Evolutionary conservation across 768 basidiomycete species (phyloP).

Genomic region (Gelatoporia subvermispora): DNA sequence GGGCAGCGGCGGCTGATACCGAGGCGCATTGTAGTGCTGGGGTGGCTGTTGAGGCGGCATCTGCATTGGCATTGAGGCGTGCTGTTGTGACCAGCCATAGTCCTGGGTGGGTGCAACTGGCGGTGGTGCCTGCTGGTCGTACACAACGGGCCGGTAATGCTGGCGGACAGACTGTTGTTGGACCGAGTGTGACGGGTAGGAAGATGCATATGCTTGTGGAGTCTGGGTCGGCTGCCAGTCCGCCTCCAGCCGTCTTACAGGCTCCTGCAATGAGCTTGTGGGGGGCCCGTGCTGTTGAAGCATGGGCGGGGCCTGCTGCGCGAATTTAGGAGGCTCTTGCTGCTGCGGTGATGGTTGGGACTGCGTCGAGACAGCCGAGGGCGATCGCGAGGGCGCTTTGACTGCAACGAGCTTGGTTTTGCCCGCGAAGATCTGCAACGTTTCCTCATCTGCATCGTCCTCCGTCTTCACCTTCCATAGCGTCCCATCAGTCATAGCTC

Average conservation of each 20-base stretch:
- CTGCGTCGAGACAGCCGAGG: neutral
- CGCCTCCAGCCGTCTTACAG: slow-evolving; percentile 1
- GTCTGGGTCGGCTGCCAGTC: slow-evolving; percentile 5
- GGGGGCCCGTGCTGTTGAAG: slow-evolving; percentile 5
- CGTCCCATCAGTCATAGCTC: slow-evolving; percentile 30
- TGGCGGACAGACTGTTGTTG: too few species aligned
- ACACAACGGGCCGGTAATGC: too few species aligned
- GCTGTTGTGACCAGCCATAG: slow-evolving; percentile 2
- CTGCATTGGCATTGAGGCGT: slow-evolving; percentile 11
- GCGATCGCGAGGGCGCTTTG: slow-evolving; percentile 28
- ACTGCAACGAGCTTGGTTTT: slow-evolving; percentile 57
- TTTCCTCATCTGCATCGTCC: slow-evolving; percentile 45
- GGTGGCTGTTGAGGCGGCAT: slow-evolving; percentile 14
- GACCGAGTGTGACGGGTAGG: too few species aligned
- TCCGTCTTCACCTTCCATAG: slow-evolving; percentile 52
- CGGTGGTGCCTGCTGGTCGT: neutral
- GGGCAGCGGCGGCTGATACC: slow-evolving; percentile 6
- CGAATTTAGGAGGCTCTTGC: neutral
- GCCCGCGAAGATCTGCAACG: slow-evolving; percentile 66
- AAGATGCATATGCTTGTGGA: neutral
- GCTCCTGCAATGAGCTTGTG: neutral
- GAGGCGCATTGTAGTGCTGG: slow-evolving; percentile 8
- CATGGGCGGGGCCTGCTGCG: slow-evolving; percentile 9
- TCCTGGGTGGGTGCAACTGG: neutral
- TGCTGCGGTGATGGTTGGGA: neutral